Percentiles rank a stretch among this genome's conserved stretches.
phyloP scores from a whole-genome alignment of 164 flowering plant genomes.

The Aristolochia fimbriata region DNA sequence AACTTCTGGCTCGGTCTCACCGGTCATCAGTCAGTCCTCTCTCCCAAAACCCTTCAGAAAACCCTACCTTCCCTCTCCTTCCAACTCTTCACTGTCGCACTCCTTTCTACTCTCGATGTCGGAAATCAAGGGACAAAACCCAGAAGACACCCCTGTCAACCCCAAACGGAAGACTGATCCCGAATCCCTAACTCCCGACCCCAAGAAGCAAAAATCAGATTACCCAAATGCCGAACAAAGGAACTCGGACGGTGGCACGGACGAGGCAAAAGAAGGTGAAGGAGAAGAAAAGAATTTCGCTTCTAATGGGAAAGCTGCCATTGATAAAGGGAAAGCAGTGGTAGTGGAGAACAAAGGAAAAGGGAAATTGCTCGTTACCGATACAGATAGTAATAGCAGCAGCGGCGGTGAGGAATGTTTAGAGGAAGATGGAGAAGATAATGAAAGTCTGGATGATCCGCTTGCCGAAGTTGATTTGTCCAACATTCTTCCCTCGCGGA shows the following conservation, averaged over 20 bases:
- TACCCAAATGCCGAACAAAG: background rate
- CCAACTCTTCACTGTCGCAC: no score
- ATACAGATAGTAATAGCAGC: background rate
- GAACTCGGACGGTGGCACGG: conserved; percentile 6
- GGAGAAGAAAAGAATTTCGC: conserved; percentile 22
- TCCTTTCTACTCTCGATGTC: conserved; percentile 24
- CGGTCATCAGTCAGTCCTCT: background rate
- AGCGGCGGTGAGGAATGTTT: conserved; percentile 24
- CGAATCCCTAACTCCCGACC: conserved; percentile 9
- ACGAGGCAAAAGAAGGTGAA: conserved; percentile 8
- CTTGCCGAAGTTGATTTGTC: conserved; percentile 78
- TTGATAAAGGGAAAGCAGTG: conserved; percentile 53
- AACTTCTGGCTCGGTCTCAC: background rate
- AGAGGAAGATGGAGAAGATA: conserved; percentile 29
- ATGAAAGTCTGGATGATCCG: conserved; percentile 71
- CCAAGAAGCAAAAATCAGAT: conserved; percentile 33
- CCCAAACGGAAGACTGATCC: conserved; percentile 38
- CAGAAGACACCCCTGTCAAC: conserved; percentile 24
- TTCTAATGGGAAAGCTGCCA: conserved; percentile 17
- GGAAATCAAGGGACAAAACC: conserved; percentile 20
- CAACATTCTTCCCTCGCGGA: conserved; percentile 80
- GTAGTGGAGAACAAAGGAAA: conserved; percentile 42
- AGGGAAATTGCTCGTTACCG: conserved; percentile 30
- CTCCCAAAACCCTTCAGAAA: background rate
- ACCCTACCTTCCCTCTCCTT: no score